phyloP scores from a whole-genome alignment of 768 basidiomycete species.

The Russula brevipes region DNA sequence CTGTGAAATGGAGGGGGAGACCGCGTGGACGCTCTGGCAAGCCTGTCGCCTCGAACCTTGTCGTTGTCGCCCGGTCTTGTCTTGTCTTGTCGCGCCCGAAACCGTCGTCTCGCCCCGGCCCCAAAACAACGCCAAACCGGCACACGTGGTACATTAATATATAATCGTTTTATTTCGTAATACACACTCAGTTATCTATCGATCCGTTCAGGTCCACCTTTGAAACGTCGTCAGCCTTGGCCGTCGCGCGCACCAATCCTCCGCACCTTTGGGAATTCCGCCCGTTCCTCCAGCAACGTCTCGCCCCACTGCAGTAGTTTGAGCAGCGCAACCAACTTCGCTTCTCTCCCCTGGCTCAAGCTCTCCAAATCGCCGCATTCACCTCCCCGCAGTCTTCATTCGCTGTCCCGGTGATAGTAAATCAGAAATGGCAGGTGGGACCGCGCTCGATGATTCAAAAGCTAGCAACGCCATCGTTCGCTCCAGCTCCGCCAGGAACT shows the following conservation, averaged over 20 bases:
- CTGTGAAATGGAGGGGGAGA: background rate
- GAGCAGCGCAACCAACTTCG: slow-evolving; percentile 79
- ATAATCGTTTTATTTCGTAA: background rate
- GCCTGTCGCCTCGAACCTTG: too few relatives aligned
- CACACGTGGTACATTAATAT: too few relatives aligned
- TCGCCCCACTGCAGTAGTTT: slow-evolving; percentile 89
- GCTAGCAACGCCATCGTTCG: slow-evolving; percentile 91
- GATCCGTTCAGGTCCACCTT: slow-evolving; percentile 19
- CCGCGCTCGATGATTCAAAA: slow-evolving; percentile 59
- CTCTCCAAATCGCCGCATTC: slow-evolving; percentile 94
- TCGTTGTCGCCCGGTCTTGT: too few relatives aligned
- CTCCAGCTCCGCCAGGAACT: slow-evolving; percentile 89
- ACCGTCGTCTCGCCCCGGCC: background rate
- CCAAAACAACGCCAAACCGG: slow-evolving; percentile 3
- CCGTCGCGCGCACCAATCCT: background rate
- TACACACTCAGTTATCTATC: background rate
- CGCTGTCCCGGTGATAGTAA: slow-evolving; percentile 83
- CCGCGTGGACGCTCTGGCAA: too few relatives aligned
- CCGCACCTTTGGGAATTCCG: slow-evolving; percentile 73
- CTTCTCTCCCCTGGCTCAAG: slow-evolving; percentile 86
- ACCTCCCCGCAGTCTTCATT: slow-evolving; percentile 94
- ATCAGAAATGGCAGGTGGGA: slow-evolving; percentile 66
- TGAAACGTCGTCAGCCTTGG: background rate
- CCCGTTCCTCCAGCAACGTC: slow-evolving; percentile 65
- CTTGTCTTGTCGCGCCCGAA: background rate